Evolutionary conservation across 805 yeast genomes (phyloP).

Genomic region (Candida rishiriensis): DNA sequence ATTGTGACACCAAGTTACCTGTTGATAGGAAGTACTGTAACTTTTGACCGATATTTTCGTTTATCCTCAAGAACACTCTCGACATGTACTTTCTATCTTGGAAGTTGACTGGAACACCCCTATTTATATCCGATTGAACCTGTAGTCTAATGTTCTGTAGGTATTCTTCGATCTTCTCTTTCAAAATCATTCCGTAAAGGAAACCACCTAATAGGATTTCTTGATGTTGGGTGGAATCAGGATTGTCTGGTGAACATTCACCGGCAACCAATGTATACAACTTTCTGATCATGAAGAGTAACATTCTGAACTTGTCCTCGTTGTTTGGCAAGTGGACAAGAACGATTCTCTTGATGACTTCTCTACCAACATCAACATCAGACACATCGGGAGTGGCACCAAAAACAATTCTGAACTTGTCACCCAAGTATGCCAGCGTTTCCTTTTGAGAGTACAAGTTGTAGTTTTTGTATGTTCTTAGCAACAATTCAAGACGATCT

Average conservation of each 20-base stretch:
- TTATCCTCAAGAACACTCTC: conserved; percentile 70
- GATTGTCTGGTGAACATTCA: conserved; percentile 94
- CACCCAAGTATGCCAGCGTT: conserved; percentile 92
- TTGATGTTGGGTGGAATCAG: conserved; percentile 99
- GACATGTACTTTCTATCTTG: conserved; percentile 78
- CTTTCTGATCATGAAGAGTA: conserved; percentile 93
- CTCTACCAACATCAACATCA: conserved; percentile 87
- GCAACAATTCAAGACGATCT: conserved; percentile 91
- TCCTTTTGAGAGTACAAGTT: conserved; percentile 75
- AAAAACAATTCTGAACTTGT: conserved; percentile 90
- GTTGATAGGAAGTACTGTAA: conserved; percentile 92
- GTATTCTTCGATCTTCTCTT: conserved; percentile 95
- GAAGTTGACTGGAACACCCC: conserved; percentile 81
- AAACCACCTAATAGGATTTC: conserved; percentile 94
- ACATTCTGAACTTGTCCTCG: conserved; percentile 78
- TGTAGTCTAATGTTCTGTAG: conserved; percentile 68
- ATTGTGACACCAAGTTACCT: conserved; percentile 94
- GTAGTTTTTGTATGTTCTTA: conserved; percentile 84
- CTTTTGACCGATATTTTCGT: conserved; percentile 93
- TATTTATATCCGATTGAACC: conserved; percentile 71
- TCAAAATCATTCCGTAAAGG: conserved; percentile 92
- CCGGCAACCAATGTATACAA: conserved; percentile 93
- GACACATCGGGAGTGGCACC: conserved; percentile 84
- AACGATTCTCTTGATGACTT: conserved; percentile 77
- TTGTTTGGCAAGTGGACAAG: conserved; percentile 77